Conservation (phyloP, 2,329 filamentous ascomycete species). For the Periglandula ipomoeae region DNA sequence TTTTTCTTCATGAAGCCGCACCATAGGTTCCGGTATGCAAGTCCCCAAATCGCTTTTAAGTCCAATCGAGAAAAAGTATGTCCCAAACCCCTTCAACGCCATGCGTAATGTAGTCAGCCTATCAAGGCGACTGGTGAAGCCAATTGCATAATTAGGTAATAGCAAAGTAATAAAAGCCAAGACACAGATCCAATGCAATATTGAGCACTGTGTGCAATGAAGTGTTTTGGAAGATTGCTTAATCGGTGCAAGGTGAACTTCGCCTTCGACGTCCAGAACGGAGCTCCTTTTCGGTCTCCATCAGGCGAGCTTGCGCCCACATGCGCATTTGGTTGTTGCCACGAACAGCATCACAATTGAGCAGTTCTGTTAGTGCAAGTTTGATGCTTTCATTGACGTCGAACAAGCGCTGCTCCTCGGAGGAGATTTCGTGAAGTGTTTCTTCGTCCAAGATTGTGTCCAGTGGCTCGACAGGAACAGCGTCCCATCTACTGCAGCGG, state of each 20-base stretch:
- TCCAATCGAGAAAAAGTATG: background rate
- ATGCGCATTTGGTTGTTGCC: conserved; percentile 41
- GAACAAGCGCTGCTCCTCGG: conserved; percentile 43
- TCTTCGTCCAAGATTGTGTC: conserved; percentile 37
- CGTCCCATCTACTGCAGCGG: conserved; percentile 25
- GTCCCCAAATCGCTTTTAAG: background rate
- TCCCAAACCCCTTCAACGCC: background rate
- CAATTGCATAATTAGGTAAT: conserved; percentile 1
- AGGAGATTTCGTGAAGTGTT: conserved; percentile 38
- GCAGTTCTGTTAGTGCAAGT: conserved; percentile 49
- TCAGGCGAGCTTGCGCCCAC: conserved; percentile 49
- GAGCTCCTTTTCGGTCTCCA: conserved; percentile 52
- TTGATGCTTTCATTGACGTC: conserved; percentile 54
- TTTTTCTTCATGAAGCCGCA: background rate
- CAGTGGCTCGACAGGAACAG: conserved; percentile 18
- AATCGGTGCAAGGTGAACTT: conserved; percentile 26
- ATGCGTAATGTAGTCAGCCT: background rate
- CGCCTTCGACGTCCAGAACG: conserved; percentile 42
- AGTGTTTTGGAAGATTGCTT: background rate
- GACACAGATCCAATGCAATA: background rate
- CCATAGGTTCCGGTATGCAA: background rate
- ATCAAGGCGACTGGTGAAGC: background rate
- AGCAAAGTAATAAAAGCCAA: background rate
- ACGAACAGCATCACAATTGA: conserved; percentile 50
- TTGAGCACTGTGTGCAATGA: too few species aligned